Conservation (phyloP, 2,329 filamentous ascomycete genomes). For the Fusarium robinianum region DNA sequence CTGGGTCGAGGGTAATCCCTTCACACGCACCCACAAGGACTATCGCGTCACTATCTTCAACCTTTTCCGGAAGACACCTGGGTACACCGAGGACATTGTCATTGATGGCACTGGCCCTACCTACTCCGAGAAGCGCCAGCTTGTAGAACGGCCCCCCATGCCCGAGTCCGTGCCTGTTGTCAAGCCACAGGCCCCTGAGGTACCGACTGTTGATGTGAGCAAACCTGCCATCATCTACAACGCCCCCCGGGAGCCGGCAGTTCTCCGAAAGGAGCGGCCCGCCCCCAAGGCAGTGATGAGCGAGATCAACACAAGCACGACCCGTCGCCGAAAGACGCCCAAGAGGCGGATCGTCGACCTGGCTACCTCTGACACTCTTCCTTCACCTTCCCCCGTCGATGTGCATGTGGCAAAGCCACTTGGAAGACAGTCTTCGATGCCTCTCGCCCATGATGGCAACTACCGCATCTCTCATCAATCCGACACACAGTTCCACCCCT, state of each 20-base stretch:
- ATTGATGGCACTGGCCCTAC: constrained; percentile 84
- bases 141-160: constrained; percentile 81
- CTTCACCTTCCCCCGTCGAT: constrained; percentile 39
- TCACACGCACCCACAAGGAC: constrained; percentile 81
- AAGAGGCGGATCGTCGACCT: constrained; percentile 69
- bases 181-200: constrained; percentile 67
- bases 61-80: constrained; percentile 85
- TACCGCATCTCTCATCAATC: constrained; percentile 52
- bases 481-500: constrained; percentile 43
- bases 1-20: constrained; percentile 91
- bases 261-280: constrained; percentile 64
- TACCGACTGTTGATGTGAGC: constrained; percentile 66
- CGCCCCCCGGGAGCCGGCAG: constrained; percentile 52
- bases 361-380: constrained; percentile 54
- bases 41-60: constrained; percentile 95
- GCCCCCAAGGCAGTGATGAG: constrained; percentile 57
- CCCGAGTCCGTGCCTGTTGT: constrained; percentile 77
- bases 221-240: constrained; percentile 67
- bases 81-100: constrained; percentile 86
- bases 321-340: constrained; percentile 62
- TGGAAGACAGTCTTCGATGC: constrained; percentile 26
- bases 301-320: constrained; percentile 62
- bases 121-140: constrained; percentile 82
- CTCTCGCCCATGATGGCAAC: constrained; percentile 40
- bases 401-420: constrained; percentile 23